Evolutionary conservation across 129 eudicot genomes (phyloP).

Genomic region (Flaveria linearis): DNA sequence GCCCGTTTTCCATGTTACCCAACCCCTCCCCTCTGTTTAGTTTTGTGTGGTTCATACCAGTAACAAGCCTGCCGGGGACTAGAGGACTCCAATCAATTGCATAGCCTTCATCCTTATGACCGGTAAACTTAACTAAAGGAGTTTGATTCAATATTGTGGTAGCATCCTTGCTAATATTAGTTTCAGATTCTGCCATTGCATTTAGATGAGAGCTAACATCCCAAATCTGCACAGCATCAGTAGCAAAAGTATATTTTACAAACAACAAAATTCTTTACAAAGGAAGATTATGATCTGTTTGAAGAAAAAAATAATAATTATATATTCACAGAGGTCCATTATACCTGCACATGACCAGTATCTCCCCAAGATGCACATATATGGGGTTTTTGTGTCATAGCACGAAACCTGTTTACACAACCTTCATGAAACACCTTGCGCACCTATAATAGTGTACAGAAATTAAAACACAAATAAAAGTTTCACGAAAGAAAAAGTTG

Average conservation of each 20-base stretch:
- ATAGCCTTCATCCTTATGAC: slow-evolving; percentile 98
- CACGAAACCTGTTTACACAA: slow-evolving; percentile 86
- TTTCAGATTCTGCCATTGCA: slow-evolving; percentile 67
- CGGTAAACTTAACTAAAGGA: slow-evolving; percentile 65
- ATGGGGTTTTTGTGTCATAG: slow-evolving; percentile 91
- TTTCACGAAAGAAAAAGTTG: not conserved
- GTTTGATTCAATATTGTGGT: slow-evolving; percentile 49
- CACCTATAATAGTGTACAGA: slow-evolving; percentile 47
- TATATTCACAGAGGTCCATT: not conserved
- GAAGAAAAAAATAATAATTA: not conserved
- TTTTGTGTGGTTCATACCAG: slow-evolving; percentile 49
- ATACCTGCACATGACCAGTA: slow-evolving; percentile 91
- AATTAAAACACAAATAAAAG: not conserved
- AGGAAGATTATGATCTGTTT: not conserved
- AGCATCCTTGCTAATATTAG: slow-evolving; percentile 46
- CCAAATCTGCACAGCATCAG: slow-evolving; percentile 63
- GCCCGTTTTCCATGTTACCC: not conserved
- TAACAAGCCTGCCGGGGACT: slow-evolving; percentile 84
- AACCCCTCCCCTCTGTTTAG: not conserved
- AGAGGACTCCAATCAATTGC: slow-evolving; percentile 96
- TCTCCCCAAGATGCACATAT: slow-evolving; percentile 96
- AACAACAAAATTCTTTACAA: not conserved
- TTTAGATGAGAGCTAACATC: slow-evolving; percentile 78
- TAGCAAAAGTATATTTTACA: not conserved
- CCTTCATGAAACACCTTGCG: slow-evolving; percentile 92